Conservation (phyloP, 2,329 filamentous ascomycete species). For the Nemania abortiva region DNA sequence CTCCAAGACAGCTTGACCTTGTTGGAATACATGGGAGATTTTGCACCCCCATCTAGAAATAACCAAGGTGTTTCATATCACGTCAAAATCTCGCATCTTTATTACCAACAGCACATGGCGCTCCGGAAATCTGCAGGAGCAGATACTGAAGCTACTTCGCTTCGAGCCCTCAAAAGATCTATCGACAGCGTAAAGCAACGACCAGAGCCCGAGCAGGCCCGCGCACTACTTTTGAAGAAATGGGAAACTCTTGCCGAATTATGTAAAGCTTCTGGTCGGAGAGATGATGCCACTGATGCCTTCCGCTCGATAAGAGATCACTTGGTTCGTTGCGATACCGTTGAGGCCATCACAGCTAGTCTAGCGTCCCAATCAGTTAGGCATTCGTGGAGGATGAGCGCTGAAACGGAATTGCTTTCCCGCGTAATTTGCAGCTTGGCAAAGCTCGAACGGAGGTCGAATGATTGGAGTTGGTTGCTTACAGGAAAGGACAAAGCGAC, state of each 20-base stretch:
- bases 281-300: conserved; percentile 68
- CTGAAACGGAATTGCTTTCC: conserved; percentile 65
- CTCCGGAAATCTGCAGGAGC: conserved; percentile 60
- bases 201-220: conserved; percentile 66
- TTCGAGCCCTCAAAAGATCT: conserved; percentile 72
- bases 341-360: conserved; percentile 64
- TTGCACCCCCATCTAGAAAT: conserved; percentile 44
- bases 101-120: conserved; percentile 72
- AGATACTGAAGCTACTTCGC: conserved; percentile 57
- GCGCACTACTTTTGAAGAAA: conserved; percentile 71
- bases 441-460: conserved; percentile 67
- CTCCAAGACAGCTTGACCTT: conserved; percentile 68
- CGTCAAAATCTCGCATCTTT: conserved; percentile 77
- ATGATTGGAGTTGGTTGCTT: conserved; percentile 68
- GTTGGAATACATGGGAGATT: conserved; percentile 64
- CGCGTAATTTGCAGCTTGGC: conserved; percentile 70
- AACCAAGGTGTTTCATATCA: conserved; percentile 61
- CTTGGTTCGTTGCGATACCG: conserved; percentile 68
- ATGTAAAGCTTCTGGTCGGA: conserved; percentile 64
- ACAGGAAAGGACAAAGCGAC: conserved; percentile 65
- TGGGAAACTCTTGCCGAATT: conserved; percentile 75
- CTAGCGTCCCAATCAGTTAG: conserved; percentile 64
- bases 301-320: conserved; percentile 71
- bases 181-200: conserved; percentile 71
- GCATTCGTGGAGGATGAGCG: conserved; percentile 65